Evolutionary conservation across 1,139 yeast species (phyloP), one percentile per base, ranked within the genome.

Genomic region (Diutina sp.): DNA sequence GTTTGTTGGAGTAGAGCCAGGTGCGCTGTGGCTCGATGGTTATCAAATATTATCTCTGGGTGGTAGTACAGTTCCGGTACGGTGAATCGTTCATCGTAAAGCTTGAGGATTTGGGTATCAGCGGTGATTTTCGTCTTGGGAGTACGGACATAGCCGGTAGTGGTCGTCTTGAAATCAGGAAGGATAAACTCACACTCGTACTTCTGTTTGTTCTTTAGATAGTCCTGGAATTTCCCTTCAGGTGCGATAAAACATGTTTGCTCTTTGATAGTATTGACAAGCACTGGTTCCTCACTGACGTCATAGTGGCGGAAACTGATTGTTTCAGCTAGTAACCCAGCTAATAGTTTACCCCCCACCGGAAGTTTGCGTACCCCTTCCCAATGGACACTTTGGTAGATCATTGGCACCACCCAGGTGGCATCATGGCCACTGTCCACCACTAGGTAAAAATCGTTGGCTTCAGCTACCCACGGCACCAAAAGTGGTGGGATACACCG

Each of bases 221-320:
- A 83, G 18, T 71, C 71, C 48, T 77, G 78, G 65, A 86, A 93
- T 61, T 91, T 83, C 14, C 66, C 62, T n/a, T 29, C 25, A 6
- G 53, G 53, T 0, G 96, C 85, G 54, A 91, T 82, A 67, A 82
- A 90, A 63, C 93, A 82, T 6, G 95, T 79, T 45, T 80, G 74
- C 64, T 93, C 97, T 65, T 95, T 93, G 62, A 95, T 87, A 47
- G 87, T 84, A 65, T 91, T 89, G 56, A 93, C 85, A 56, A 95
- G 72, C 7, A 87, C 77, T 0, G 96, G 87, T 68, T 95, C 99
- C 60, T 91, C 97, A 67, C 89, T 84, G 64, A 95, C 91, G 66
- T 95, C 95, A 69, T 91, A 93, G 71, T 95, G 95, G 58, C 98
- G 78, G 66, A 88, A 93, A 3, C 97, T 90, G 16, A 93, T 81